Evolutionary conservation across 352 stramenopile genomes (phyloP), one percentile per base, ranked within the genome.

Genomic region (Labyrinthula sp.): DNA sequence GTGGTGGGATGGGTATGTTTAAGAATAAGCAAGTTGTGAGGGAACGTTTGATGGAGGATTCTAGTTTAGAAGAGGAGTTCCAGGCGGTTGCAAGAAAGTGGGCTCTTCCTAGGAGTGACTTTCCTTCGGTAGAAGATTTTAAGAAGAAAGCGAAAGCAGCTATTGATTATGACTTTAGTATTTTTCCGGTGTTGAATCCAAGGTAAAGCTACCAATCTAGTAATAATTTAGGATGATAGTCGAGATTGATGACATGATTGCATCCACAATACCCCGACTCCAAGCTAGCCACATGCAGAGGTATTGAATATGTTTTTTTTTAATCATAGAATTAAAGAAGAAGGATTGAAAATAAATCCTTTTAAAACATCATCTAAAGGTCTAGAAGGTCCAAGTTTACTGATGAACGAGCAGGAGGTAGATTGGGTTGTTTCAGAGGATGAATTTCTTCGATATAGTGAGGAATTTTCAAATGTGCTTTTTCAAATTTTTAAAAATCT

Each of bases 71-170:
- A 17, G 78, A 88, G 45, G 77, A 90, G 23, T 97, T 97, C 57
- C 79, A 84, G 12, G 78, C 88, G 15, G 79, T 97, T 25, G 77
- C 95, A 57, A 92, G 90, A 48, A 92, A 95, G 62, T 89, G 94
- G 65, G 80, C 92, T 54, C 61, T 97, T 20, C 74, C 77, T 1
- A 22, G 43, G n/a, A 36, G 41, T 36, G 41, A 49, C 20, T 49
- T 49, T 15, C 41, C 41, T 22, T 36, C 30, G 10, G 30, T 36
- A 7, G 41, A 49, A 2, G 47, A 30, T 21, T 49, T 49, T 28
- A 30, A 36, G 18, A 30, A 36, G n/a, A 36, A 30, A 18, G 30
- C 47, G 14, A 49, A 49, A 26, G 33, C 28, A 14, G 21, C 43
- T 14, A 28, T 36, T 8, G 45, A 43, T 26, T 47, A 78, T 22